These are phyloP conservation scores for Microascus cirrosus DNA, from an alignment of 2,329 filamentous ascomycete genomes.

Conservation along the genomic window DNA sequence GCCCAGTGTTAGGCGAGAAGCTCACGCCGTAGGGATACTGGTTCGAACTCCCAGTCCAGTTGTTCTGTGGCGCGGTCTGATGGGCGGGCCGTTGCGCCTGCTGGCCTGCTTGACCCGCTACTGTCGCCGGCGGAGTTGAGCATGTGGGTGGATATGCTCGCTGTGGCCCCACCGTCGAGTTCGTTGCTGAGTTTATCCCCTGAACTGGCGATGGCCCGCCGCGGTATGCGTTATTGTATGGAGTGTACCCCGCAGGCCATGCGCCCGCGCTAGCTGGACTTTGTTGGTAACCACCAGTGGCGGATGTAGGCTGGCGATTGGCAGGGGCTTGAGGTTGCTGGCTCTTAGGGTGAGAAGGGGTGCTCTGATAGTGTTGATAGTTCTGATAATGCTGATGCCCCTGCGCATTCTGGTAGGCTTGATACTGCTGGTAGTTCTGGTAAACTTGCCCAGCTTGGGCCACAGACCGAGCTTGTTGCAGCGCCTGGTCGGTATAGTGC, in stretches of 20 bases:
- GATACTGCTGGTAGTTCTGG: no score
- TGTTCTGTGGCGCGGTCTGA: neutral
- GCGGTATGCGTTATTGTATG: neutral
- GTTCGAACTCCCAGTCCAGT: neutral
- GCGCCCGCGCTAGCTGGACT: neutral
- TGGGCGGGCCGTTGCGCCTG: neutral
- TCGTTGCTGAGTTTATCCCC: neutral
- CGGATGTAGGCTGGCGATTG: neutral
- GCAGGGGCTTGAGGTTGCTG: neutral
- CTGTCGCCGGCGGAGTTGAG: neutral
- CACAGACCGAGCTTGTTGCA: neutral
- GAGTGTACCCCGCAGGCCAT: neutral
- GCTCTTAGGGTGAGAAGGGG: neutral
- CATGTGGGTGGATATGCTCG: neutral
- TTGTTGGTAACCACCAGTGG: neutral
- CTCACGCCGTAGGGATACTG: neutral
- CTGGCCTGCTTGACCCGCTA: neutral
- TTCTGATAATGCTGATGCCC: neutral
- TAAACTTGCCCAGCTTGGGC: neutral
- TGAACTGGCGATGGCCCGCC: neutral
- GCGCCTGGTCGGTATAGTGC: neutral
- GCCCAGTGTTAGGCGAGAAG: neutral
- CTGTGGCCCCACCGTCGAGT: neutral
- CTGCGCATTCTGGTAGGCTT: neutral
- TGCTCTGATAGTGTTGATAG: neutral